Conservation (phyloP, 2,329 filamentous ascomycete genomes). For the Neopestalotiopsis sp. region DNA sequence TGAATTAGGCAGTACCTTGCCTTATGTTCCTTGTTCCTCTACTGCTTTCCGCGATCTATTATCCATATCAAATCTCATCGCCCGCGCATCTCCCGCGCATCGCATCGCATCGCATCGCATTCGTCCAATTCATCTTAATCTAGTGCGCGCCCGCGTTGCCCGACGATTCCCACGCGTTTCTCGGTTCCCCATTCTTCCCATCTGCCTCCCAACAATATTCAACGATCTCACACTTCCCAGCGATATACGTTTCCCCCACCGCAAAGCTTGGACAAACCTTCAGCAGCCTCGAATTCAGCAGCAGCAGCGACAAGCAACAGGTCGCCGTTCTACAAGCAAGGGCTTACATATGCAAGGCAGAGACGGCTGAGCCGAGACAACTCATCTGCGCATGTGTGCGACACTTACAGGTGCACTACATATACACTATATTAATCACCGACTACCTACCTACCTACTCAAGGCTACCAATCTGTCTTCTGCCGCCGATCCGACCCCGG, state of each 20-base stretch:
- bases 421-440: no score
- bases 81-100: slow-evolving; percentile 5
- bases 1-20: not conserved
- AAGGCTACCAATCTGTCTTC: not conserved
- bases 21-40: not conserved
- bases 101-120: slow-evolving; percentile 9
- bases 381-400: not conserved
- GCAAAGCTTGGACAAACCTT: slow-evolving; percentile 8
- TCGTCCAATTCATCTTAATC: slow-evolving; percentile 10
- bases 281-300: not conserved
- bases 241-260: slow-evolving; percentile 1
- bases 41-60: not conserved
- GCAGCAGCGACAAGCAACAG: not conserved
- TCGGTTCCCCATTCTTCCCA: not conserved
- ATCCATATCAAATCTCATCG: slow-evolving; percentile 8
- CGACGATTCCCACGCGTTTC: slow-evolving; percentile 1
- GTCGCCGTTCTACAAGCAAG: not conserved
- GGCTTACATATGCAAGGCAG: slow-evolving; percentile 3
- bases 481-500: slow-evolving; percentile 1
- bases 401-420: not conserved
- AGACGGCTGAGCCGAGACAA: slow-evolving; percentile 7
- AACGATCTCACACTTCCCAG: slow-evolving; percentile 3
- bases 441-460: no score
- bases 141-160: slow-evolving; percentile 12
- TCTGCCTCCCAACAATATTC: not conserved